These are phyloP conservation scores for Hebeloma cylindrosporum DNA, from an alignment of 768 basidiomycete species.

Conservation along the genomic window DNA sequence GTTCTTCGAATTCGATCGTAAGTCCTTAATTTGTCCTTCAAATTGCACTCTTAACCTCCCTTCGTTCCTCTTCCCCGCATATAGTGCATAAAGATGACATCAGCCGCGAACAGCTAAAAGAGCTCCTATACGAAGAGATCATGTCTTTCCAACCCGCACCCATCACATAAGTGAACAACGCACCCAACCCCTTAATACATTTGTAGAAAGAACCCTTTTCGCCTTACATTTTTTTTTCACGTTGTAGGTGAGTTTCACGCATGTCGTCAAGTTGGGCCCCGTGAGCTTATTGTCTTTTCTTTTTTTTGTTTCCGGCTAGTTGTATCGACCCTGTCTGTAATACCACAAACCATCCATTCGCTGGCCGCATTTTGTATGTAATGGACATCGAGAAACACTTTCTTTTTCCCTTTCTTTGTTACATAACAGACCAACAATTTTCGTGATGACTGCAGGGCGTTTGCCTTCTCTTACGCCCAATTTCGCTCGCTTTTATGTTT, in stretches of 20 bases:
- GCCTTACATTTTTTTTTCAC: too few species aligned
- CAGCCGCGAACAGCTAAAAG: constrained; percentile 92
- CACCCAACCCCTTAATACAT: neutral
- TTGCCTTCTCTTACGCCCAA: too few species aligned
- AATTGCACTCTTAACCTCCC: neutral
- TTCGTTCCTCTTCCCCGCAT: constrained; percentile 1
- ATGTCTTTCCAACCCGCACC: constrained; percentile 75
- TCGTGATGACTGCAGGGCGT: too few species aligned
- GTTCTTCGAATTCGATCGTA: constrained; percentile 97
- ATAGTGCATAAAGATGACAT: constrained; percentile 97
- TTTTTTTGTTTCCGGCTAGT: neutral
- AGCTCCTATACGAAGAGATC: constrained; percentile 92
- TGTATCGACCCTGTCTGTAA: constrained; percentile 5
- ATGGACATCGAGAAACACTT: too few species aligned
- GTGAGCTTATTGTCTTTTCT: neutral
- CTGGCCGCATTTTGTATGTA: constrained; percentile 14
- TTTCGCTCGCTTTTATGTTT: too few species aligned
- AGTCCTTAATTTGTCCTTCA: constrained; percentile 30
- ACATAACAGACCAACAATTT: too few species aligned
- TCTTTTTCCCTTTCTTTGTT: too few species aligned
- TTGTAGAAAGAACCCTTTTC: too few species aligned
- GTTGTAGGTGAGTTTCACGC: constrained; percentile 7
- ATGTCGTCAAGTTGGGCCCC: too few species aligned
- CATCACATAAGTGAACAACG: constrained; percentile 43
- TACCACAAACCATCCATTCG: constrained; percentile 1